These are phyloP conservation scores for Castanospermum australe DNA, from an alignment of 306 rosid genomes.

Conservation along the genomic window DNA sequence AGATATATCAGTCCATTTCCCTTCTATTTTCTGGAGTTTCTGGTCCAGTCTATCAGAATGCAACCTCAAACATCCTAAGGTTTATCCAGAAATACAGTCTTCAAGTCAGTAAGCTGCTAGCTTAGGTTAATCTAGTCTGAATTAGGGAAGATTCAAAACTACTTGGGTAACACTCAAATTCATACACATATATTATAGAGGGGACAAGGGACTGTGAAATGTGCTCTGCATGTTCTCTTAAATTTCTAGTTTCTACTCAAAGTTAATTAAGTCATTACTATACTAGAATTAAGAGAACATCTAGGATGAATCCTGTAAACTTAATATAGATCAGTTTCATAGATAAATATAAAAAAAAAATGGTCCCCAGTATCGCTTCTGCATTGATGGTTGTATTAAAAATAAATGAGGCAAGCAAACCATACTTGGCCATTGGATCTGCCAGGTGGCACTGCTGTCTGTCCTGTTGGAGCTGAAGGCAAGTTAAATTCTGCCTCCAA, in stretches of 20 bases:
- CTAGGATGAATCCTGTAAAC: not conserved
- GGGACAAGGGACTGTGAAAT: not conserved
- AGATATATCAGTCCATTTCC: no score
- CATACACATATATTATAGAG: no score
- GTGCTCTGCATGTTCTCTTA: not conserved
- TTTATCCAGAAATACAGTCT: not conserved
- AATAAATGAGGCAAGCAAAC: constrained; percentile 7
- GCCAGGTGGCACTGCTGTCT: constrained; percentile 57
- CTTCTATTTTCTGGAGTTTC: no score
- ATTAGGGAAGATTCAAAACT: no score
- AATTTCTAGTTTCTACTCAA: no score
- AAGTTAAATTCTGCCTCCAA: constrained; percentile 80
- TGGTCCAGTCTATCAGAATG: no score
- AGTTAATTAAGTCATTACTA: not conserved
- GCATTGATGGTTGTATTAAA: not conserved
- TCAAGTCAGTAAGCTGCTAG: not conserved
- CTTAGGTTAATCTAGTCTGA: no score
- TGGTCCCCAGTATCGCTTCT: not conserved
- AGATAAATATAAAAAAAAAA: no score
- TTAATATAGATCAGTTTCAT: not conserved
- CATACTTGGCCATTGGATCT: constrained; percentile 71
- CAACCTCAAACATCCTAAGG: not conserved
- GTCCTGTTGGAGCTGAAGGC: constrained; percentile 90
- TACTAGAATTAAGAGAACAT: not conserved
- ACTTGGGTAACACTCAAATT: no score